Evolutionary conservation across 352 stramenopile species (phyloP), one percentile per base, ranked within the genome.

Genomic region (Thalassiosira oceanica): DNA sequence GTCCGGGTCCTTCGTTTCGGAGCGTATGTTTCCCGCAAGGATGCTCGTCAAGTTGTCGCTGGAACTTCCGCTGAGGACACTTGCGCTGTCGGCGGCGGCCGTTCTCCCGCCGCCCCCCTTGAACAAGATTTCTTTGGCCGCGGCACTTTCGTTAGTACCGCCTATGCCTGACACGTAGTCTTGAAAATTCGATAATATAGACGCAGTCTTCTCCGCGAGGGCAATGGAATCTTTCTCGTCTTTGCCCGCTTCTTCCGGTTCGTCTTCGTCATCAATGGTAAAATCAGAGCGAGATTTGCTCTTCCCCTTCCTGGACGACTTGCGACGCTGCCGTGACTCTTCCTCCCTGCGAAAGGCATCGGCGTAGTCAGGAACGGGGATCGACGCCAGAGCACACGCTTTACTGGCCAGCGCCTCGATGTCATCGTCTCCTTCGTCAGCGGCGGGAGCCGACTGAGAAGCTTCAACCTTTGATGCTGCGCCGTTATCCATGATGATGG

Each of bases 351-450:
- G 18, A n/a, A 65, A 46, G 23, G 55, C 55, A 8, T 65, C 27
- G 55, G 55, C 42, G 23, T 65, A 58, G 24, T 65, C 55, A 16
- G 55, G 55, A 27, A 56, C 42, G 42, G 44, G 42, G 41, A 65
- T 44, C 2, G 55, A 65, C 13, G 52, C 52, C 1, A 62, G 36
- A 20, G 52, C 52, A 39, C 52, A 62, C 5, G 52, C 52, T 18
- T 31, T 21, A 18, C 35, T 15, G 52, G 52, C 21, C 13, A 62
- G 52, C 21, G 36, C 16, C n/a, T 51, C 35, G 52, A 62, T 15
- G 36, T 62, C 35, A 20, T 36, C 15, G 7, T 60, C 52, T 4
- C 53, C 52, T 10, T 8, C 5, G 18, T 28, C 5, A 3, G 20
- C 15, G 52, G 15, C 33, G 18, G 52, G 20, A n/a, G 51, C 8